Evolutionary conservation across 257 asterid genomes (phyloP).

Genomic region (Avicennia marina): DNA sequence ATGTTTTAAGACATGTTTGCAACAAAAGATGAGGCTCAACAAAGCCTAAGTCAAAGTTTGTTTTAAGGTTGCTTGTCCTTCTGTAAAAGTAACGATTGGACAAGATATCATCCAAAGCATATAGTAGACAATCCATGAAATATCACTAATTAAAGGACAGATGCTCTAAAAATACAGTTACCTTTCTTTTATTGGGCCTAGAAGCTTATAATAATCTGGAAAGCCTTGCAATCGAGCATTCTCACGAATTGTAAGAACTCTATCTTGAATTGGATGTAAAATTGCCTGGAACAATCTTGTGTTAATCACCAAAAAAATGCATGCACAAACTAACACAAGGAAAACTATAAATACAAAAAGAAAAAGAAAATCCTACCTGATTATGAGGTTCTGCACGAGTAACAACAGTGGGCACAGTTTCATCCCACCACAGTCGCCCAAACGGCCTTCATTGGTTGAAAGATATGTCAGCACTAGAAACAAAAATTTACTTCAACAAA

Average conservation of each 20-base stretch:
- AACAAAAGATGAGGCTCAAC: too few relatives aligned
- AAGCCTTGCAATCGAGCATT: slow-evolving; percentile 94
- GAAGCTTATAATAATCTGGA: slow-evolving; percentile 68
- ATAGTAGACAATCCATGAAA: too few relatives aligned
- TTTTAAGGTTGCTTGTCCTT: too few relatives aligned
- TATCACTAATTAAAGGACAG: too few relatives aligned
- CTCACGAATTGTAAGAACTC: slow-evolving; percentile 86
- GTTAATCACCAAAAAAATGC: background rate
- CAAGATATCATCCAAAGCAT: too few relatives aligned
- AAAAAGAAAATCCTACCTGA: slow-evolving; percentile 37
- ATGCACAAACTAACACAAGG: too few relatives aligned
- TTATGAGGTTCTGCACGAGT: slow-evolving; percentile 93
- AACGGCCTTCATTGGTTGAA: slow-evolving; percentile 55
- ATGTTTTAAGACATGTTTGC: too few relatives aligned
- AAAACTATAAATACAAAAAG: background rate
- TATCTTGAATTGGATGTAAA: slow-evolving; percentile 62
- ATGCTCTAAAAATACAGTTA: slow-evolving; percentile 4
- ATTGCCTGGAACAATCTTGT: slow-evolving; percentile 31
- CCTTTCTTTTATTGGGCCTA: slow-evolving; percentile 80
- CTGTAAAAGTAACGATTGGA: too few relatives aligned
- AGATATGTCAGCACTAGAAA: background rate
- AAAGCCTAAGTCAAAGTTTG: too few relatives aligned
- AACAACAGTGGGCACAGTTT: slow-evolving; percentile 80
- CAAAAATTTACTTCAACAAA: background rate
- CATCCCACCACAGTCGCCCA: slow-evolving; percentile 93